Percentiles rank a stretch among this genome's conserved stretches.
phyloP scores from a whole-genome alignment of 768 basidiomycete species.

The Suillus subluteus region DNA sequence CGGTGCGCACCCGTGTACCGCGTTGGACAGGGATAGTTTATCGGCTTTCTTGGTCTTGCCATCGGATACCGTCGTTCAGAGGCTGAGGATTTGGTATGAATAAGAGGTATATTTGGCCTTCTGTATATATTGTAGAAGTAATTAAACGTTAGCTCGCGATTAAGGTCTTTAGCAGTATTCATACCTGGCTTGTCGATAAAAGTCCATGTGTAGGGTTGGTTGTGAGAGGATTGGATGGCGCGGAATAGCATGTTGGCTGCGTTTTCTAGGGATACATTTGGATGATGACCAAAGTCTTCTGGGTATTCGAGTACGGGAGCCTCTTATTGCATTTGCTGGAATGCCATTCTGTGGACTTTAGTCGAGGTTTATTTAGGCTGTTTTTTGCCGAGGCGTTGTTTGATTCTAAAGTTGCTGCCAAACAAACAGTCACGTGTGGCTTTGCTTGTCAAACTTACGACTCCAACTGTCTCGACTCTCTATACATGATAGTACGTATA shows the following conservation, averaged over 20 bases:
- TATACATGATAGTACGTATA: too few relatives aligned
- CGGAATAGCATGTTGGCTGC: too few relatives aligned
- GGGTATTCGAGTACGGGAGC: too few relatives aligned
- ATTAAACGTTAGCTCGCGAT: not conserved
- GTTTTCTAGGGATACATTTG: too few relatives aligned
- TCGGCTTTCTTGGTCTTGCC: constrained; percentile 66
- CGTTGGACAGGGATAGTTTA: constrained; percentile 49
- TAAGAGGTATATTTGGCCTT: constrained; percentile 69
- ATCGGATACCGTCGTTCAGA: constrained; percentile 57
- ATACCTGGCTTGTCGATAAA: constrained; percentile 72
- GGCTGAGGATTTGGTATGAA: constrained; percentile 64
- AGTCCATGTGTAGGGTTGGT: constrained; percentile 67
- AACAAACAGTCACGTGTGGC: not conserved
- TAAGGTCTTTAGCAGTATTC: constrained; percentile 17
- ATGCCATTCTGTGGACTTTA: too few relatives aligned
- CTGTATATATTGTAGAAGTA: constrained; percentile 36
- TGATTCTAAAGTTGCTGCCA: not conserved
- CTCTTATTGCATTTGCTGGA: too few relatives aligned
- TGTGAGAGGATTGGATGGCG: constrained; percentile 40
- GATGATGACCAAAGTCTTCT: too few relatives aligned
- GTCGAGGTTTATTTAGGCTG: too few relatives aligned
- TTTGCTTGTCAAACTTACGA: too few relatives aligned
- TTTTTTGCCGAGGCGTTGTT: too few relatives aligned
- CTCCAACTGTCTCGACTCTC: too few relatives aligned
- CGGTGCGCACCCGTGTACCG: constrained; percentile 55